Base-by-base conservation (phyloP, 768 basidiomycete species). In the Leccinellum rugosiceps region DNA sequence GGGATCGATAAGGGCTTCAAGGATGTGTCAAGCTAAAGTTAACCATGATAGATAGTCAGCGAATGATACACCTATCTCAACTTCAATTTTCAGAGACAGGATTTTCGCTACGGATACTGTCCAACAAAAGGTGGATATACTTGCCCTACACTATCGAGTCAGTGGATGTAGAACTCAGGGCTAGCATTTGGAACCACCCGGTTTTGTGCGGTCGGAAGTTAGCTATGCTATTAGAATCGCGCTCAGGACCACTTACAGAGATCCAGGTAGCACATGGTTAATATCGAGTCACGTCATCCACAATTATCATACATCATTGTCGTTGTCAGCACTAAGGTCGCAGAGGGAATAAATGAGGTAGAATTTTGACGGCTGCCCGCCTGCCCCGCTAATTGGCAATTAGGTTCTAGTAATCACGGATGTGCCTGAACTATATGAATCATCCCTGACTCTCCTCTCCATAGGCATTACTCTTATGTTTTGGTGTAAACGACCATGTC, bases 381-480 rank as follows among this genome's bases (percentile, higher is more conserved):
- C 8, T 31, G 10, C 3, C 50, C 31, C 14, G 13, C 50, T 3
- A 9, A 15, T 8, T 25, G 17, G 17, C 23, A 26, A 38, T 28
- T 21, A 8, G 1, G n/a, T 14, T n/a, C 11, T 6, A 13, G 25
- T 26, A 10, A 26, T 4, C n/a, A n/a, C n/a, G n/a, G 28, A 8
- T 10, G 34, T 17, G 30, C 28, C 21, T 21, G 19, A 41, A 26
- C 57, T 63, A 85, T 6, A 25, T 31, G 23, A 43, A 26, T 58
- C 64, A 84, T 6, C 83, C 90, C 64, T 90, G 87, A 56, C 76
- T 80, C 55, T 87, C 87, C 30, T 81, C 80, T 9, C 74, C 77
- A 69, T 85, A 80, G 1, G 90, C 77, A 69, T 97, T 98, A 61
- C 92, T 94, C 75, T 92, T 95, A 75, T 98, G 95, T 72, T 97